Conservation (phyloP, 2,329 filamentous ascomycete genomes). For the Diaporthe sp. region DNA sequence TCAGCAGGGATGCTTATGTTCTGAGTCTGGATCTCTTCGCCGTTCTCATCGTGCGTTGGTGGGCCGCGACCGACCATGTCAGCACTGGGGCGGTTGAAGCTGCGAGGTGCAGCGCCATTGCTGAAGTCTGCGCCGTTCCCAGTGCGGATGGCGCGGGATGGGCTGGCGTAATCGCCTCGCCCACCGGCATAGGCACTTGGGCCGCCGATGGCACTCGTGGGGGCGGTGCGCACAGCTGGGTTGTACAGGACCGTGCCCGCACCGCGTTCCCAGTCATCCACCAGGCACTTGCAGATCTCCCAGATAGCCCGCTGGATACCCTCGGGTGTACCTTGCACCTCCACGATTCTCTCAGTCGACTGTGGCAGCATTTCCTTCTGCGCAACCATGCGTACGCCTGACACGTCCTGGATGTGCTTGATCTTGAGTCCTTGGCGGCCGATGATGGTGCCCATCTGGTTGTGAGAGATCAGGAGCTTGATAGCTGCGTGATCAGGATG, state of each 20-base stretch:
- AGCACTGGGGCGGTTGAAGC: conserved; percentile 82
- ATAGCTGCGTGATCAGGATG: conserved; percentile 71
- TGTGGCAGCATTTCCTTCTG: conserved; percentile 99
- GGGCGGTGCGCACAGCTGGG: conserved; percentile 88
- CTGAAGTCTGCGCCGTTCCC: conserved; percentile 98
- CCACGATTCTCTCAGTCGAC: conserved; percentile 97
- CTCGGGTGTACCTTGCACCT: conserved; percentile 93
- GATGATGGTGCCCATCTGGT: conserved; percentile 99
- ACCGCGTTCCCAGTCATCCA: conserved; percentile 97
- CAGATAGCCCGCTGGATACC: conserved; percentile 96
- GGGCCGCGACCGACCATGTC: conserved; percentile 84
- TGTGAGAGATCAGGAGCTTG: conserved; percentile 98
- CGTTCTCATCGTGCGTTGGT: conserved; percentile 92
- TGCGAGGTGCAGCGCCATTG: conserved; percentile 72
- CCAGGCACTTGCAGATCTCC: conserved; percentile 98
- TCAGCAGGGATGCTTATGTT: conserved; percentile 99
- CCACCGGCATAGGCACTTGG: conserved; percentile 60
- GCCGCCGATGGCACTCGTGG: conserved; percentile 61
- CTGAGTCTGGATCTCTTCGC: conserved; percentile 97
- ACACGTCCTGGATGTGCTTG: conserved; percentile 98
- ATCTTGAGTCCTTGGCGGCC: conserved; percentile 97
- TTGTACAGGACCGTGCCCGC: conserved; percentile 98
- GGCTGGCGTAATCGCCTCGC: conserved; percentile 67
- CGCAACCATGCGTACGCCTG: conserved; percentile 97
- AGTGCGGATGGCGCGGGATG: conserved; percentile 87